A percentile compares a stretch with the other conserved stretches of the same genome.
Conservation (phyloP, 2,329 filamentous ascomycete species). For the Fusarium sp. region DNA sequence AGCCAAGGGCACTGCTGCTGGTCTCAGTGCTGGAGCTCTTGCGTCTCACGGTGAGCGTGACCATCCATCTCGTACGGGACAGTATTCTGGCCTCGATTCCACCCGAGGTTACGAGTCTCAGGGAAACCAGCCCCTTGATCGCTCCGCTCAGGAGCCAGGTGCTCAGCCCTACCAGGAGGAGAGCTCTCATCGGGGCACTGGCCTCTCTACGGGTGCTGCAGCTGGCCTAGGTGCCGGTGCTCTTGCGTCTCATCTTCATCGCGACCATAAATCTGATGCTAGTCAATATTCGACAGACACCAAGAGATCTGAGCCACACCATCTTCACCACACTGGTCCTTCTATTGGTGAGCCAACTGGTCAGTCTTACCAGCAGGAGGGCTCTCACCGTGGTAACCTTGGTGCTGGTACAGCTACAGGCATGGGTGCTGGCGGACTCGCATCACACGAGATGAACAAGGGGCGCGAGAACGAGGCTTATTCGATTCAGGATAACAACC, state of each 20-base stretch:
- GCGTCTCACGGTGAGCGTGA: not conserved
- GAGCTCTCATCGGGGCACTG: not conserved
- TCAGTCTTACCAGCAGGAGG: not conserved
- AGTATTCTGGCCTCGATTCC: not conserved
- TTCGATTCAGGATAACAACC: not conserved
- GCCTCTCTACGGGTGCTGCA: not conserved
- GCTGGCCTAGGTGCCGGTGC: conserved; percentile 18
- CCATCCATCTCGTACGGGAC: not conserved
- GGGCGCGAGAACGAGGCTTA: not conserved
- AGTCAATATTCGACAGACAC: not conserved
- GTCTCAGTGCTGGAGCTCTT: not conserved
- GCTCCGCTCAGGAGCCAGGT: not conserved
- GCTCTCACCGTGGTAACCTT: not conserved
- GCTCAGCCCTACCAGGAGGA: conserved; percentile 4
- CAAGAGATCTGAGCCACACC: not conserved
- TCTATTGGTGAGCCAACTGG: not conserved
- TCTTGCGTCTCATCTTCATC: not conserved
- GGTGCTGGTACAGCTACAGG: conserved; percentile 19
- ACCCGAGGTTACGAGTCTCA: not conserved
- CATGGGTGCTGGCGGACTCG: conserved; percentile 21
- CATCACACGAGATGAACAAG: conserved; percentile 4
- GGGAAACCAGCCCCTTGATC: not conserved
- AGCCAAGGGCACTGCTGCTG: not conserved
- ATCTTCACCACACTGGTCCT: not conserved
- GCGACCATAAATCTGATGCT: not conserved